Conservation (phyloP, 129 eudicot species). For the Pulicaria dysenterica region DNA sequence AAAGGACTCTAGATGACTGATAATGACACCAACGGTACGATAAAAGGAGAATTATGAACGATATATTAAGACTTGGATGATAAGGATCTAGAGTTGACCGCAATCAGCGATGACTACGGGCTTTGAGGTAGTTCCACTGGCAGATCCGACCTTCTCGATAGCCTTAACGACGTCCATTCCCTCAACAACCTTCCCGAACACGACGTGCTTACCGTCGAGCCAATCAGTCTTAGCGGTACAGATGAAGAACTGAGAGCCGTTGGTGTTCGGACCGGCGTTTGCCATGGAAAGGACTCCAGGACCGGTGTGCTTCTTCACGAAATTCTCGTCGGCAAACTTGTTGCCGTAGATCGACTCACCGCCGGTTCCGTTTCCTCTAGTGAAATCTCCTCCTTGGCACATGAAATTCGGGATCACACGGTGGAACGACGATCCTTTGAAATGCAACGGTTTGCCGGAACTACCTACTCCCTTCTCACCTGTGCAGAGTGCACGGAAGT, state of each 20-base stretch:
- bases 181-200: slow-evolving; percentile 61
- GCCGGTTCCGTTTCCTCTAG: slow-evolving; percentile 66
- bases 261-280: slow-evolving; percentile 60
- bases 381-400: slow-evolving; percentile 73
- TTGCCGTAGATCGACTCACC: slow-evolving; percentile 65
- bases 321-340: slow-evolving; percentile 63
- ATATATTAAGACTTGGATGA: slow-evolving; percentile 7
- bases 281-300: slow-evolving; percentile 74
- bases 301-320: slow-evolving; percentile 57
- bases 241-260: slow-evolving; percentile 65
- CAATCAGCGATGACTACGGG: slow-evolving; percentile 51
- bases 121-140: slow-evolving; percentile 37
- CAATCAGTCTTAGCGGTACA: slow-evolving; percentile 52
- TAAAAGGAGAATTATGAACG: background rate
- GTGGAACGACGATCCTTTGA: slow-evolving; percentile 61
- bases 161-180: slow-evolving; percentile 56
- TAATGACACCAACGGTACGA: background rate
- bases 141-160: slow-evolving; percentile 57
- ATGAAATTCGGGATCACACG: slow-evolving; percentile 67
- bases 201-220: slow-evolving; percentile 69
- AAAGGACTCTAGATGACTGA: slow-evolving; percentile 14
- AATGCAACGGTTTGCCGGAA: slow-evolving; percentile 52
- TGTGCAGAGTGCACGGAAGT: slow-evolving; percentile 69
- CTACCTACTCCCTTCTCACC: slow-evolving; percentile 56
- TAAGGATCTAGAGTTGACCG: slow-evolving; percentile 36